Percentiles rank a stretch among this genome's conserved stretches.
phyloP scores from a whole-genome alignment of 192 early-diverging fungal species.

The Globomyces pollinis-pini region DNA sequence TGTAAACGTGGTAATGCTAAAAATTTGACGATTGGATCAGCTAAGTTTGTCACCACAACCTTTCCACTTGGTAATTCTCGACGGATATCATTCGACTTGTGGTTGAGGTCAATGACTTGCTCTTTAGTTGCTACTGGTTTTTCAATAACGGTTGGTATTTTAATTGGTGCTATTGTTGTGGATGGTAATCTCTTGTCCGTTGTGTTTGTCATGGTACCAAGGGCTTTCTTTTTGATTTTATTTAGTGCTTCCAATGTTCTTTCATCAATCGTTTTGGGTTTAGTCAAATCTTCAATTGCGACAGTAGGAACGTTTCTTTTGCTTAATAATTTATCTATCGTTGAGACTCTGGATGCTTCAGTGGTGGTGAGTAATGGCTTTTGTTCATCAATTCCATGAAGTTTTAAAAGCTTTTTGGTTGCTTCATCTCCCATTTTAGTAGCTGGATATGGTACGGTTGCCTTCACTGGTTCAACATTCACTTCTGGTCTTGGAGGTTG shows the following conservation, averaged over 20 bases:
- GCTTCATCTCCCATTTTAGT: constrained; percentile 8
- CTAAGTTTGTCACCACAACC: background rate
- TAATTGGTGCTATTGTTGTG: background rate
- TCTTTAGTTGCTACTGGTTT: background rate
- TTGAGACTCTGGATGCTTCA: too few species aligned
- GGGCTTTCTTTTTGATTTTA: background rate
- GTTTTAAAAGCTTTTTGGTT: constrained; percentile 7
- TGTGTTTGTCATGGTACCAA: too few species aligned
- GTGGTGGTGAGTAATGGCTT: background rate
- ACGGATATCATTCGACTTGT: background rate
- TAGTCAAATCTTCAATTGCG: background rate
- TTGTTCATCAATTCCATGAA: background rate
- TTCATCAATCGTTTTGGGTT: too few species aligned
- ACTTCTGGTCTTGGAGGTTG: too few species aligned
- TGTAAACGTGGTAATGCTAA: too few species aligned
- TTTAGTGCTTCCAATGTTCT: background rate
- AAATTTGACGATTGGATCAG: background rate
- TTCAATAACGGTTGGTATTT: background rate
- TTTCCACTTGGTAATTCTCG: background rate
- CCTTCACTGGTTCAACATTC: too few species aligned
- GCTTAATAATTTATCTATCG: too few species aligned
- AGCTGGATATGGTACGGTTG: too few species aligned
- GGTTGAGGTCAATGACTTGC: background rate
- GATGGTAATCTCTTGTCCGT: too few species aligned
- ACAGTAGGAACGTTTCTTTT: background rate